phyloP scores from a whole-genome alignment of 805 yeast genomes.

The Zygosaccharomyces rouxii region DNA sequence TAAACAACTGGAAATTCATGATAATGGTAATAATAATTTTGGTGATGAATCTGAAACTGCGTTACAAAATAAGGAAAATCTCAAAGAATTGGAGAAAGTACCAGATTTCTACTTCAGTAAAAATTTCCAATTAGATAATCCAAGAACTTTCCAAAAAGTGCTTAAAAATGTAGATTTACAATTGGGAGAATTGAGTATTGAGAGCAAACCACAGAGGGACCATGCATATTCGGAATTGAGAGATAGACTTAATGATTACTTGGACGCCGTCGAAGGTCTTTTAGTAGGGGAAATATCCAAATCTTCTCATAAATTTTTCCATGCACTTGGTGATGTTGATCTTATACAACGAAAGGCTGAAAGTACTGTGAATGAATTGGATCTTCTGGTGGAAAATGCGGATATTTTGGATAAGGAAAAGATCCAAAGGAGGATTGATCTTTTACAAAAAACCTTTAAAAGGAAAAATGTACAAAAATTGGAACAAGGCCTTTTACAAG shows the following conservation, averaged over 20 bases:
- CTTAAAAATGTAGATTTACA: slow-evolving; percentile 52
- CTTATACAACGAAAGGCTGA: slow-evolving; percentile 53
- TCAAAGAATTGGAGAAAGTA: slow-evolving; percentile 34
- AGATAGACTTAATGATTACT: slow-evolving; percentile 72
- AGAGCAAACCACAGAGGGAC: slow-evolving; percentile 35
- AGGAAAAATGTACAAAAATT: slow-evolving; percentile 56
- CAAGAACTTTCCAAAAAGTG: slow-evolving; percentile 73
- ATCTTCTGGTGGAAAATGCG: slow-evolving; percentile 45
- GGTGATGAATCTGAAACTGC: slow-evolving; percentile 7
- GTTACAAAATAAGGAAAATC: slow-evolving; percentile 21
- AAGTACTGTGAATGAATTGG: slow-evolving; percentile 45
- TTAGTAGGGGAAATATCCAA: slow-evolving; percentile 77
- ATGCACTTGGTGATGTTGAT: slow-evolving; percentile 75
- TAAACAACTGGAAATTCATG: slow-evolving; percentile 32
- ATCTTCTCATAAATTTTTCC: slow-evolving; percentile 80
- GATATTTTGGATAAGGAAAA: slow-evolving; percentile 44
- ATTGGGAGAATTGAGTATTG: slow-evolving; percentile 31
- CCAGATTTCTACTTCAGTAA: slow-evolving; percentile 67
- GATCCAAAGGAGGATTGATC: slow-evolving; percentile 47
- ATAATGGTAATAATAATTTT: slow-evolving; percentile 1
- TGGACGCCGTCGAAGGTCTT: slow-evolving; percentile 80
- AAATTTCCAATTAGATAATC: slow-evolving; percentile 80
- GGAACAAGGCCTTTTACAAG: slow-evolving; percentile 54
- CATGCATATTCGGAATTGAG: slow-evolving; percentile 58
- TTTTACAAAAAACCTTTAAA: slow-evolving; percentile 47